Conservation (phyloP, 108 stramenopile genomes). For the Cyclotella kingstonii region DNA sequence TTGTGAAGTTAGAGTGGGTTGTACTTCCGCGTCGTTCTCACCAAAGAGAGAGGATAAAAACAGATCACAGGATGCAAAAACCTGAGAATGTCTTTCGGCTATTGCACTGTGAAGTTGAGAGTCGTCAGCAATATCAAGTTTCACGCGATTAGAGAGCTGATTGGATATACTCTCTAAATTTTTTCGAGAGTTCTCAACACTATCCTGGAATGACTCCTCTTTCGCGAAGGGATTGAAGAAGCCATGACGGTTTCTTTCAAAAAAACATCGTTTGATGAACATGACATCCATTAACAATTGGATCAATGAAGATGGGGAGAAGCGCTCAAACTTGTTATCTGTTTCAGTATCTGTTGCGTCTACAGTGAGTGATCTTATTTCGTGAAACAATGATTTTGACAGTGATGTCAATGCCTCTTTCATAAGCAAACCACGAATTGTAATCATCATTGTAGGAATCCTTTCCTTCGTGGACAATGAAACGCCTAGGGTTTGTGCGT, state of each 20-base stretch:
- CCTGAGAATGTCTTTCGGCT: slow-evolving; percentile 55
- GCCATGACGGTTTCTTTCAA: slow-evolving; percentile 42
- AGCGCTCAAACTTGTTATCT: slow-evolving; percentile 27
- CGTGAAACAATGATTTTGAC: slow-evolving; percentile 23
- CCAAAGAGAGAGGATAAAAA: slow-evolving; percentile 76
- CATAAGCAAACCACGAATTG: slow-evolving; percentile 61
- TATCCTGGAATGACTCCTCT: neutral
- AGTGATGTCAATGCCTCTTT: slow-evolving; percentile 45
- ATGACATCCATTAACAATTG: slow-evolving; percentile 60
- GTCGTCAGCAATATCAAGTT: slow-evolving; percentile 18
- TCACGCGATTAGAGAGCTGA: slow-evolving; percentile 17
- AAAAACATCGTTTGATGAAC: slow-evolving; percentile 52
- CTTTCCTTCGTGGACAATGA: slow-evolving; percentile 19
- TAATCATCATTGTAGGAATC: slow-evolving; percentile 64
- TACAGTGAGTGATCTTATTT: slow-evolving; percentile 8
- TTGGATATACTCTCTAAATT: slow-evolving; percentile 28
- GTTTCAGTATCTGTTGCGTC: slow-evolving; percentile 9
- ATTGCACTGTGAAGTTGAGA: slow-evolving; percentile 34
- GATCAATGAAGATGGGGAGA: slow-evolving; percentile 55
- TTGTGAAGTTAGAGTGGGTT: slow-evolving; percentile 16
- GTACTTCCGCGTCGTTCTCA: slow-evolving; percentile 32
- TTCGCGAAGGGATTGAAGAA: slow-evolving; percentile 4
- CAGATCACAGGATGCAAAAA: slow-evolving; percentile 63
- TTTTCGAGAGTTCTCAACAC: slow-evolving; percentile 20
- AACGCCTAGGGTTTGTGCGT: slow-evolving; percentile 67